phyloP scores from a whole-genome alignment of 2,329 filamentous ascomycete genomes.

The Diaporthe capsici region DNA sequence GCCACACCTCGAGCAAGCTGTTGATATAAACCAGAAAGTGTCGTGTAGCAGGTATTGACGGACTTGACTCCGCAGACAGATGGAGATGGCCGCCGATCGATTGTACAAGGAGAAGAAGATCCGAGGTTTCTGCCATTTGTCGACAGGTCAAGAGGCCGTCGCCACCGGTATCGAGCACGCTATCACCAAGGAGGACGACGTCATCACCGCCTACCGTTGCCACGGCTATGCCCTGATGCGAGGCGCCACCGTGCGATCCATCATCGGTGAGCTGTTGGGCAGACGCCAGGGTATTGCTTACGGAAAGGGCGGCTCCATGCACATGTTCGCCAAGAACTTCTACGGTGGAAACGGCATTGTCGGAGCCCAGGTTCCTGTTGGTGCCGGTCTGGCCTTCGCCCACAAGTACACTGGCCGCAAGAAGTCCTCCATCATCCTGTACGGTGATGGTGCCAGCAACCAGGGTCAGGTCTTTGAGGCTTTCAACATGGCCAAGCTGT shows the following conservation, averaged over 20 bases:
- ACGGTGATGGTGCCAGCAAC: slow-evolving; percentile 98
- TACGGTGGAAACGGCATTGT: slow-evolving; percentile 99
- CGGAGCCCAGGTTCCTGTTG: slow-evolving; percentile 97
- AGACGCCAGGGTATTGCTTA: slow-evolving; percentile 97
- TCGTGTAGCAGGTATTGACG: slow-evolving; percentile 37
- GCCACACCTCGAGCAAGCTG: slow-evolving; percentile 48
- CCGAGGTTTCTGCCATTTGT: slow-evolving; percentile 99
- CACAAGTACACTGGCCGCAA: slow-evolving; percentile 93
- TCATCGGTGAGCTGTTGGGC: slow-evolving; percentile 96
- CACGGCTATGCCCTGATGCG: slow-evolving; percentile 99
- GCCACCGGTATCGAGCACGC: slow-evolving; percentile 97
- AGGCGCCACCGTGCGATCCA: slow-evolving; percentile 88
- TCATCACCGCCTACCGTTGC: slow-evolving; percentile 99
- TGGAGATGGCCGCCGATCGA: slow-evolving; percentile 99
- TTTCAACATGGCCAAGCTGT: slow-evolving; percentile 99
- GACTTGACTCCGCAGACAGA: slow-evolving; percentile 75
- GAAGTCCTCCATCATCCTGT: slow-evolving; percentile 89
- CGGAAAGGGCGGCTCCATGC: slow-evolving; percentile 99
- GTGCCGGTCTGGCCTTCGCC: slow-evolving; percentile 95
- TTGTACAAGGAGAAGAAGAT: slow-evolving; percentile 99
- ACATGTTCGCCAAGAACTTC: slow-evolving; percentile 99
- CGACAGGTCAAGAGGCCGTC: slow-evolving; percentile 97
- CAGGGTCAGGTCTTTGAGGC: slow-evolving; percentile 99
- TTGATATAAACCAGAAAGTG: slow-evolving; percentile 6
- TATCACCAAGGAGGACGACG: slow-evolving; percentile 89